These are phyloP conservation scores for Talaromyces funiculosus DNA, from an alignment of 2,329 filamentous ascomycete genomes.

Conservation along the genomic window DNA sequence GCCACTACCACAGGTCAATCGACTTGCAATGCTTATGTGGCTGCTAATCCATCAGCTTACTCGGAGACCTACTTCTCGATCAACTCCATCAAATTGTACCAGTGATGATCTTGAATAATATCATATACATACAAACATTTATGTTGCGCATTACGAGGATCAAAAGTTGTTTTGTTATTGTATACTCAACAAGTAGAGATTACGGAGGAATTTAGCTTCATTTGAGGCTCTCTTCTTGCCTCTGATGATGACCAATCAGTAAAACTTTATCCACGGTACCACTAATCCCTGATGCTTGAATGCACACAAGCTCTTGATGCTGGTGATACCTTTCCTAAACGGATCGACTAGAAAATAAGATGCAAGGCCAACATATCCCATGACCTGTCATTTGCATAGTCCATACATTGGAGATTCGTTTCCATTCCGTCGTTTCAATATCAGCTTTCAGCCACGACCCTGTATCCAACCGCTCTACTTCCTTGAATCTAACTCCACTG, in stretches of 20 bases:
- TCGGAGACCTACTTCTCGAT: constrained; percentile 10
- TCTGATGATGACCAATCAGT: not conserved
- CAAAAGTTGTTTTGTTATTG: not conserved
- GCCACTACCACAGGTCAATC: constrained; percentile 4
- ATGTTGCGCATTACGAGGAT: not conserved
- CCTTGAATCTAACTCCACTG: constrained; percentile 6
- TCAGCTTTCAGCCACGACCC: not conserved
- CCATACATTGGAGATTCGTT: not conserved
- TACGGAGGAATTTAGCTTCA: too few species aligned
- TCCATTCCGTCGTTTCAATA: not conserved
- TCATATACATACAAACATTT: not conserved
- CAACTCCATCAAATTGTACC: constrained; percentile 13
- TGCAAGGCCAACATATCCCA: not conserved
- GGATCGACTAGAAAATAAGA: not conserved
- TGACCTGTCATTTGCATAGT: not conserved
- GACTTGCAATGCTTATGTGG: constrained; percentile 12
- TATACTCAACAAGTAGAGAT: not conserved
- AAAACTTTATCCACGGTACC: not conserved
- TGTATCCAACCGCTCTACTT: not conserved
- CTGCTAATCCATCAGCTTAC: constrained; percentile 11
- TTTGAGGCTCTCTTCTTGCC: not conserved
- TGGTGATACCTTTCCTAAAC: not conserved
- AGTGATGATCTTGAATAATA: not conserved
- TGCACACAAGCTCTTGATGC: not conserved
- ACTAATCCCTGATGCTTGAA: not conserved